Base-by-base conservation (phyloP, 805 yeast species). In the Torulaspora indica region DNA sequence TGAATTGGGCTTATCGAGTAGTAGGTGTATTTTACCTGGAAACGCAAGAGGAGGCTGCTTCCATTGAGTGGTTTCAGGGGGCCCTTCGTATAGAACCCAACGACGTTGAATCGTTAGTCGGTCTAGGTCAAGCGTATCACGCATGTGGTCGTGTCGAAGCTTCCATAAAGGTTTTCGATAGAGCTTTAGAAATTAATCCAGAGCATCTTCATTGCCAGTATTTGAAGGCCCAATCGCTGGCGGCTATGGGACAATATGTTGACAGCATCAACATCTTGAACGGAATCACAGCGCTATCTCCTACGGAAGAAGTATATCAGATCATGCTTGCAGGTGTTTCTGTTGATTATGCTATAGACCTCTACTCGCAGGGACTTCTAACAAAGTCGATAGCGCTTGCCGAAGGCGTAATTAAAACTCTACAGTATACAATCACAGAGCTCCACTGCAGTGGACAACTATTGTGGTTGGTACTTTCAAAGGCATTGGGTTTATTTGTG, bases 41-140 rank as follows among this genome's bases (percentile, higher is more conserved):
- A 57, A 69, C 63, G 22, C 87, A 81, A 54, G 81, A 83, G 52
- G 86, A 79, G 51, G 79, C 78, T 1, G 80, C 79, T 43, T 95
- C 98, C 0, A 83, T 91, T 37, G 91, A 85, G 63, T 81, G 85
- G 77, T 89, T 87, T 59, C 98, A 93, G 64, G 76, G 81, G 22
- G 89, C 96, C 1, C 70, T 93, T 38, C 74, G 97, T 49, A 68
- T 84, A 51, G 70, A 80, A 34, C 69, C 83, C 0, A 51, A 58
- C 42, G 97, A 93, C 63, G 61, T 77, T 1, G 82, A 85, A 51
- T 82, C 95, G 2, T 91, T 98, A 97, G 71, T 85, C 23, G 96
- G 96, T 1, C 69, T 93, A n/a, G 98, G 98, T n/a, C 98, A 93
- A 61, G 91, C 96, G 0, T 93, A 93, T 62, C 71, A 76, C 43